Evolutionary conservation across 2,329 filamentous ascomycete genomes (phyloP), one percentile per base, ranked within the genome.

Genomic region (Diaporthe ilicicola): DNA sequence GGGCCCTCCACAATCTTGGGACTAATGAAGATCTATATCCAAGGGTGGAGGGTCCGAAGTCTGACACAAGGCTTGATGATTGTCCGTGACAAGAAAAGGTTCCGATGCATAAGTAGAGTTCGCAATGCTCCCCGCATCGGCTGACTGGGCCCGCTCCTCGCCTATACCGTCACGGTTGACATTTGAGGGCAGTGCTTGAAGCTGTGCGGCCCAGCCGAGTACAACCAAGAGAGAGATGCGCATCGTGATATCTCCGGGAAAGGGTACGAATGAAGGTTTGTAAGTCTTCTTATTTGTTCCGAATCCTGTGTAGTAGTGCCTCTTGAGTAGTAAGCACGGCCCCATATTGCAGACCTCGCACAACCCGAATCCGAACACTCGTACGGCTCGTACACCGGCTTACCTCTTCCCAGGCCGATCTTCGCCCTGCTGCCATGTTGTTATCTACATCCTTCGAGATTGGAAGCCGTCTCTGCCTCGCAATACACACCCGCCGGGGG

Each of bases 11-110:
- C 1, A 22, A 10, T 4, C n/a, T 12, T 22, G 44, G 7, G 9
- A 2, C 9, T 10, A 10, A 48, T n/a, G n/a, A n/a, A n/a, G n/a
- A n/a, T n/a, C n/a, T n/a, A n/a, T n/a, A n/a, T n/a, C n/a, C n/a
- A n/a, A n/a, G n/a, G n/a, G n/a, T n/a, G n/a, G n/a, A 22, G 3
- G 5, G 3, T 22, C 12, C 10, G 4, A 7, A 6, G 2, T 10
- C 19, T 51, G n/a, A 19, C 24, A 51, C 3, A 15, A 15, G 24
- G 24, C 10, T 27, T 29, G 13, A 51, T 5, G 10, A 5, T 5
- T 10, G n/a, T 2, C 4, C 9, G 19, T 10, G 24, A n/a, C 3
- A 10, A 13, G n/a, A 15, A 51, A 27, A 51, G 13, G 15, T 3
- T 17, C 4, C 32, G 32, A 5, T 9, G 4, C 4, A 4, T 9